These are phyloP conservation scores for Botrytis fragariae DNA, from an alignment of 2,329 filamentous ascomycete genomes.

Conservation along the genomic window DNA sequence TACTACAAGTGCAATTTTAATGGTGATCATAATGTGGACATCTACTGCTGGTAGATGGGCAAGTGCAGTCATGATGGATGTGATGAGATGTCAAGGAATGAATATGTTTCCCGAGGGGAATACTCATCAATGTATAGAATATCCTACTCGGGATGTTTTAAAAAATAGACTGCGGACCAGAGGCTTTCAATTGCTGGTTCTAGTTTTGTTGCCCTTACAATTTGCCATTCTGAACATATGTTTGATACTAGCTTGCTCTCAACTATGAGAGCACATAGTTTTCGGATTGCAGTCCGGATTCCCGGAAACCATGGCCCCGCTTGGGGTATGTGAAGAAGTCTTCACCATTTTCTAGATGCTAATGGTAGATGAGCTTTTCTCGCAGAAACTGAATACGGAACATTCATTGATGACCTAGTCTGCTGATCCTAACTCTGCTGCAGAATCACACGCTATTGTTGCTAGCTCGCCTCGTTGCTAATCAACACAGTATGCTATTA, in stretches of 20 bases:
- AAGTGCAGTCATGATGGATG: background rate
- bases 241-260: background rate
- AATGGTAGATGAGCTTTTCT: background rate
- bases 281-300: too few relatives aligned
- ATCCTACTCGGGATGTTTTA: background rate
- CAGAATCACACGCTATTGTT: background rate
- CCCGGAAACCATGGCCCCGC: background rate
- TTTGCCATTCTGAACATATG: too few relatives aligned
- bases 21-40: background rate
- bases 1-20: background rate
- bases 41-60: background rate
- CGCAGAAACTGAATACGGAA: too few relatives aligned
- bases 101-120: background rate
- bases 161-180: background rate
- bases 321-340: background rate
- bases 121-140: background rate
- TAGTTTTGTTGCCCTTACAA: background rate
- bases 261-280: background rate
- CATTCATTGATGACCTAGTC: background rate
- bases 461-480: background rate
- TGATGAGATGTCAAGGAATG: too few relatives aligned
- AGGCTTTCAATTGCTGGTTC: background rate
- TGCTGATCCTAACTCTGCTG: background rate
- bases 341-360: background rate
- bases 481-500: background rate